Base-by-base conservation (phyloP, 139 green algal genomes). In the Astrephomene gubernaculifera region DNA sequence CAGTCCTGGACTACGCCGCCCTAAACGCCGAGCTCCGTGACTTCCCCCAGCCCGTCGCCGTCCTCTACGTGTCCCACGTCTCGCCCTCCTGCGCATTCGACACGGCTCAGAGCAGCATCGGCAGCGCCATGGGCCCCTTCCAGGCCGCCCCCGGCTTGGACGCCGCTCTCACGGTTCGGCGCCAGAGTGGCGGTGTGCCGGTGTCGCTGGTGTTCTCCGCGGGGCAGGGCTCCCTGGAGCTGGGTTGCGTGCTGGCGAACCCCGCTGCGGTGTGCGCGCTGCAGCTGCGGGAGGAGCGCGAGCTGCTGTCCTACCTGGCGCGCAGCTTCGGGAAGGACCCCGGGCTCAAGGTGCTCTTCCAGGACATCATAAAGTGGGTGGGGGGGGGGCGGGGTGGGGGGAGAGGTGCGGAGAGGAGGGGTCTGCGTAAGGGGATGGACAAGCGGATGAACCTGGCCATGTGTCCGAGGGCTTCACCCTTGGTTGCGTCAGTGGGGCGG, bases 241-340 rank as follows among this genome's bases (percentile, higher is more conserved):
- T 83, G 76, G 61, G 60, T 24, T 83, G 76, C 61, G 61, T 83
- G 60, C 41, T 83, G 7, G 19, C 60, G 8, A 83, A 83, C 61
- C 5, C 39, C 6, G 60, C 76, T 39, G 76, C 76, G 31, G 61
- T 83, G 35, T 27, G 17, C 21, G 76, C 76, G 7, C 27, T 83
- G 76, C 60, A 83, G 76, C 76, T 83, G 39, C 61, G 43, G 41
- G 61, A 83, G 9, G 76, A 83, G 31, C 76, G 73, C 43, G 70
- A 63, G 43, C 25, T 83, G 41, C 29, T 83, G 43, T 36, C 9
- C 41, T 83, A 73, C 60, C 41, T 83, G 41, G 76, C 76, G 0
- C 76, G 76, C 60, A 83, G 61, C 61, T 83, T 83, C 43, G n/a
- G 41, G 0, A 83, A 73, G 41, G 76, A 83, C 76, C 60, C 76